Evolutionary conservation across 2,329 filamentous ascomycete genomes (phyloP).

Genomic region (Aspergillus sergii): DNA sequence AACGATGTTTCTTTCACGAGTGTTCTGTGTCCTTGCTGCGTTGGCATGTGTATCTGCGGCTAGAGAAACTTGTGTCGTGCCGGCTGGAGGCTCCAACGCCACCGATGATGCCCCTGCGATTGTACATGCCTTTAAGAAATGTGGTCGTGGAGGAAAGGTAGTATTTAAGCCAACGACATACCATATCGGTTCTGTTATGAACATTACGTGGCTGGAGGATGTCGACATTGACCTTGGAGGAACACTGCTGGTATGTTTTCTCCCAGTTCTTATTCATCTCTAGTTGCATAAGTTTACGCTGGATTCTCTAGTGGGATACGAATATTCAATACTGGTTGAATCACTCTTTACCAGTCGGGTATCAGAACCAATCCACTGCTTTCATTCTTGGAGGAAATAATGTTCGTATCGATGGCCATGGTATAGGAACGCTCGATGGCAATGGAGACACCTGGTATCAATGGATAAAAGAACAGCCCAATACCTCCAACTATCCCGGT

Average conservation of each 20-base stretch:
- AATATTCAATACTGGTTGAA: conserved; percentile 53
- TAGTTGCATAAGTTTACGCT: not conserved
- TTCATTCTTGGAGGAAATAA: conserved; percentile 55
- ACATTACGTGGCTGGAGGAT: conserved; percentile 50
- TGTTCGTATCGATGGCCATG: conserved; percentile 53
- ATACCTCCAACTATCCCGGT: conserved; percentile 33
- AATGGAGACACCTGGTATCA: conserved; percentile 51
- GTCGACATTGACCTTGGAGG: conserved; percentile 53
- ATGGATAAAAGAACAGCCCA: conserved; percentile 22
- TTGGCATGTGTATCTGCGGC: not conserved
- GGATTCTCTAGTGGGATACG: conserved; percentile 32
- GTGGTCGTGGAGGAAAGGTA: conserved; percentile 53
- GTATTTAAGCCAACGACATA: conserved; percentile 54
- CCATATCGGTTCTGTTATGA: conserved; percentile 54
- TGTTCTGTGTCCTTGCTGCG: conserved; percentile 22
- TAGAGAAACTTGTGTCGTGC: conserved; percentile 15
- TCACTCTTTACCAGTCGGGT: conserved; percentile 50
- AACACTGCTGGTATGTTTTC: conserved; percentile 47
- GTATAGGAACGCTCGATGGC: conserved; percentile 50
- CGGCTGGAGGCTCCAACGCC: conserved; percentile 18
- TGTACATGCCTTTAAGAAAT: conserved; percentile 52
- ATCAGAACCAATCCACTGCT: conserved; percentile 54
- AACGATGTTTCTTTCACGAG: not conserved
- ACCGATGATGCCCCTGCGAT: conserved; percentile 57
- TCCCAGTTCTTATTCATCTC: not conserved